These are phyloP conservation scores for Blastocladiella emersonii DNA, from an alignment of 371 early-diverging fungal species.

Conservation along the genomic window DNA sequence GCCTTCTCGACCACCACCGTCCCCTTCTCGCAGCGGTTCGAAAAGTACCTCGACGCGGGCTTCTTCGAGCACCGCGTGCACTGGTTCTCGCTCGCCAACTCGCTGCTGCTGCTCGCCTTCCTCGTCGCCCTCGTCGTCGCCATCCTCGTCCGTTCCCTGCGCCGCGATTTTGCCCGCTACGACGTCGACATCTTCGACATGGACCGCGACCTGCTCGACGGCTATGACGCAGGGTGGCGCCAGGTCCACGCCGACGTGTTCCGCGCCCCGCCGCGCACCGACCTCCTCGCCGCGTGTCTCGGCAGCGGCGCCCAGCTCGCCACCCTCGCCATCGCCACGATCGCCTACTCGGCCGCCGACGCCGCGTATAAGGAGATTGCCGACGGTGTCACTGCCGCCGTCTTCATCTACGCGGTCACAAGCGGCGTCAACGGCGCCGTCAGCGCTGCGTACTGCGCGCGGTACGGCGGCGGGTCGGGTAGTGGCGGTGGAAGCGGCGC, in stretches of 20 bases:
- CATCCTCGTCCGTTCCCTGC: slow-evolving; percentile 55
- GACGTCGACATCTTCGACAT: slow-evolving; percentile 62
- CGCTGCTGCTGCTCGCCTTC: slow-evolving; percentile 70
- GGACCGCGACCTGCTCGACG: slow-evolving; percentile 65
- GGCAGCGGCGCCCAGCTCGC: slow-evolving; percentile 63
- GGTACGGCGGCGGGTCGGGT: slow-evolving; percentile 46
- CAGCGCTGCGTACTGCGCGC: slow-evolving; percentile 49
- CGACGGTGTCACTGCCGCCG: slow-evolving; percentile 34
- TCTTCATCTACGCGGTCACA: slow-evolving; percentile 65
- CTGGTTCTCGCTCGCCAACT: slow-evolving; percentile 74
- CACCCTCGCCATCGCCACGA: slow-evolving; percentile 43
- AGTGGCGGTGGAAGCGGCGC: not conserved
- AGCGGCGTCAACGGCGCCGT: slow-evolving; percentile 56
- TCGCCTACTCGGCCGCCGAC: slow-evolving; percentile 53
- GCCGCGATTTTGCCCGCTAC: slow-evolving; percentile 63
- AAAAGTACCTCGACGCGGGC: slow-evolving; percentile 50
- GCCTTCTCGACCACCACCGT: slow-evolving; percentile 39
- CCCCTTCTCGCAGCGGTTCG: slow-evolving; percentile 48
- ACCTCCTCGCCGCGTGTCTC: slow-evolving; percentile 48
- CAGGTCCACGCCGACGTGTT: slow-evolving; percentile 80
- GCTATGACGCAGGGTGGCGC: slow-evolving; percentile 84
- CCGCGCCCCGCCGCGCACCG: slow-evolving; percentile 53
- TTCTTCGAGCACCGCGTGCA: slow-evolving; percentile 70
- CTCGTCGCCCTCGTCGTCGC: slow-evolving; percentile 58
- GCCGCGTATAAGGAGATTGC: slow-evolving; percentile 51